Evolutionary conservation across 2,329 filamentous ascomycete species (phyloP).

Genomic region (Xylariaceae sp.): DNA sequence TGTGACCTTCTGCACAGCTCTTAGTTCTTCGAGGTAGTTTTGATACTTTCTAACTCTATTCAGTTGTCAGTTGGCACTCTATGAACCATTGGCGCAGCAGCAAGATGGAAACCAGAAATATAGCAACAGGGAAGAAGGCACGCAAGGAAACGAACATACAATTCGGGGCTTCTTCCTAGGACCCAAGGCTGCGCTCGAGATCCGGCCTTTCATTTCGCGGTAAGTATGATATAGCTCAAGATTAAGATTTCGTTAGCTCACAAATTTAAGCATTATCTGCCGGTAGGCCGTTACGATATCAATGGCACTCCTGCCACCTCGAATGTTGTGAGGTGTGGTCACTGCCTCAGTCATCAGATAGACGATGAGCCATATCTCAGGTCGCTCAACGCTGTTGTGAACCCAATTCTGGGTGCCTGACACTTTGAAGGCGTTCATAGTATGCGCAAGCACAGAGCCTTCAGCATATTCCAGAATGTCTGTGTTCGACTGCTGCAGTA

Average conservation of each 20-base stretch:
- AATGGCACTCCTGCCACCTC: conserved; percentile 5
- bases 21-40: conserved; percentile 5
- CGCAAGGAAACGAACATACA: no score
- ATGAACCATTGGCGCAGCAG: no score
- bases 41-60: conserved; percentile 4
- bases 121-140: no score
- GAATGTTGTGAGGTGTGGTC: conserved; percentile 7
- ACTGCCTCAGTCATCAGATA: conserved; percentile 9
- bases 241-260: no score
- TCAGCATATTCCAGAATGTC: conserved; percentile 3
- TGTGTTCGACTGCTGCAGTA: neutral
- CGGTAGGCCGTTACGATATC: conserved; percentile 4
- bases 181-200: no score
- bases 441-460: conserved; percentile 4
- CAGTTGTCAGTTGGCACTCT: neutral
- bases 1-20: conserved; percentile 3
- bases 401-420: conserved; percentile 5
- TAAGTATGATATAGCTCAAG: no score
- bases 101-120: no score
- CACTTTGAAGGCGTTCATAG: conserved; percentile 5
- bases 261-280: conserved; percentile 7
- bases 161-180: no score
- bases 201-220: no score
- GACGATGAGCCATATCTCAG: conserved; percentile 4
- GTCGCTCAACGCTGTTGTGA: neutral